Evolutionary conservation across 2,329 filamentous ascomycete species (phyloP).

Genomic region (Penicillium digitatum): DNA sequence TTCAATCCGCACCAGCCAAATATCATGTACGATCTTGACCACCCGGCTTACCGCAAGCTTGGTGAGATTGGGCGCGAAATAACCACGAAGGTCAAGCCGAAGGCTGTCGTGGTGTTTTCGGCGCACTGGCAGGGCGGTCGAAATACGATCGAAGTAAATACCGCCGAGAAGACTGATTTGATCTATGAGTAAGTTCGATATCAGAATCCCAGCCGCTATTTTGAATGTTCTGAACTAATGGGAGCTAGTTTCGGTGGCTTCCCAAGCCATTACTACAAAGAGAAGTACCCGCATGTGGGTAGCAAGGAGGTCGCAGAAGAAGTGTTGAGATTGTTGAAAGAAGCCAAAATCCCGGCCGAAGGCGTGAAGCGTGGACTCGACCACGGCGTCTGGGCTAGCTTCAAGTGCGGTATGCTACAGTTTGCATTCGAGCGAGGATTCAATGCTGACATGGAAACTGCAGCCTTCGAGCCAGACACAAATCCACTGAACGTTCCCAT

Average conservation of each 20-base stretch:
- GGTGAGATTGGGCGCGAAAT: constrained; percentile 66
- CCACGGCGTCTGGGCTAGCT: constrained; percentile 71
- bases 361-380: constrained; percentile 64
- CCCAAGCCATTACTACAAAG: constrained; percentile 64
- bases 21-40: constrained; percentile 64
- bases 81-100: constrained; percentile 64
- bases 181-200: constrained; percentile 59
- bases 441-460: background rate
- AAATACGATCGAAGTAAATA: constrained; percentile 61
- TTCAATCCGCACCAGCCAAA: constrained; percentile 45
- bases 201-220: background rate
- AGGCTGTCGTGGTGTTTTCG: constrained; percentile 70
- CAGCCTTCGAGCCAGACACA: constrained; percentile 57
- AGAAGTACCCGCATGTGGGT: constrained; percentile 62
- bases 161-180: constrained; percentile 59
- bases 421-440: background rate
- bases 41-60: constrained; percentile 64
- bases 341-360: constrained; percentile 57
- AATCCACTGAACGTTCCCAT: constrained; percentile 65
- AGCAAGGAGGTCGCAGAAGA: constrained; percentile 57
- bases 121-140: constrained; percentile 67
- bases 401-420: constrained; percentile 49
- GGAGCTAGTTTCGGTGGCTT: constrained; percentile 64
- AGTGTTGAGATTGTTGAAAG: constrained; percentile 53
- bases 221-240: background rate